A percentile compares a stretch with the other conserved stretches of the same genome.
Evolutionary conservation across 192 early-diverging fungal species (phyloP).

Genomic region (Backusella tarrabulga): DNA sequence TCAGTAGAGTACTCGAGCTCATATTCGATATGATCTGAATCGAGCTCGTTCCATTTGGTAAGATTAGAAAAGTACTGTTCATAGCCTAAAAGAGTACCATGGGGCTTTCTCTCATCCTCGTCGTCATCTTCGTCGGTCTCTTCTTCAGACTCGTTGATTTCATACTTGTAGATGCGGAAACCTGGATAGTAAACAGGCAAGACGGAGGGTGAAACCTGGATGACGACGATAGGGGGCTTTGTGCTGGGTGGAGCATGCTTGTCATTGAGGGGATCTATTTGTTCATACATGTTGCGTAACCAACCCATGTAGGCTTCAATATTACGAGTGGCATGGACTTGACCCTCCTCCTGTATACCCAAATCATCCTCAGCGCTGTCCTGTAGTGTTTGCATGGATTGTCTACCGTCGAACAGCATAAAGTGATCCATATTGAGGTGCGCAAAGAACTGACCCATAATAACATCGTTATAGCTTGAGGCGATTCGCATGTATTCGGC

Average conservation of each 20-base stretch:
- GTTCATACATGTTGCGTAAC: constrained; percentile 16
- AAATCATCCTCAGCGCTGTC: background rate
- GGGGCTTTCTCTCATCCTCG: background rate
- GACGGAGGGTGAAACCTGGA: constrained; percentile 36
- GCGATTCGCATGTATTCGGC: constrained; percentile 16
- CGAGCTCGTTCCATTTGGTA: constrained; percentile 16
- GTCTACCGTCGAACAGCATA: constrained; percentile 17
- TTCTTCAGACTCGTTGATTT: constrained; percentile 9
- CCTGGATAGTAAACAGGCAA: constrained; percentile 35
- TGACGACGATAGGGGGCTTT: constrained; percentile 8
- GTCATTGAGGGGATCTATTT: constrained; percentile 11
- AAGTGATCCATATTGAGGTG: constrained; percentile 34
- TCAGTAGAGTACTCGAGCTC: constrained; percentile 34
- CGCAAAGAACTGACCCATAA: constrained; percentile 20
- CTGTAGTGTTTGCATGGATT: background rate
- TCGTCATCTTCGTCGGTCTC: background rate
- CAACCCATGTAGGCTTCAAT: constrained; percentile 20
- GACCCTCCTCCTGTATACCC: background rate
- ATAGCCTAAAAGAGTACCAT: constrained; percentile 32
- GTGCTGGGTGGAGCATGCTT: background rate
- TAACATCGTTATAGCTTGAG: constrained; percentile 14
- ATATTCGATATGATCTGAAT: constrained; percentile 14
- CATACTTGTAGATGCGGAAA: constrained; percentile 34
- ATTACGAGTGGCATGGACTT: constrained; percentile 14
- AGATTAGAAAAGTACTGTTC: constrained; percentile 33